These are phyloP conservation scores for Simplicillium sp. DNA, from an alignment of 2,329 filamentous ascomycete species.

Conservation along the genomic window DNA sequence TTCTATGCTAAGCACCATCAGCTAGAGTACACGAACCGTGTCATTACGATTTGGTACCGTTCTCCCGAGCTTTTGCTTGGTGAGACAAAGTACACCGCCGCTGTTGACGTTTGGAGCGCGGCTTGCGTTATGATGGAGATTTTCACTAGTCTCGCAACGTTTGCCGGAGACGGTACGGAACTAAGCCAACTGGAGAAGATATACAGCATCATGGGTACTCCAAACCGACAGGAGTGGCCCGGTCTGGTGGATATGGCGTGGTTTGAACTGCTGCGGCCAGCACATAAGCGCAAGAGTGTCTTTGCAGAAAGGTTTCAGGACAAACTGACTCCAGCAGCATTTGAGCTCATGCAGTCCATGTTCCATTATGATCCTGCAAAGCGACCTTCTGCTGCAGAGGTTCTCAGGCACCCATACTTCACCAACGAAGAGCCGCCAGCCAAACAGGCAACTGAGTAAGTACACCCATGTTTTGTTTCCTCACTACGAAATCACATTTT, in stretches of 20 bases:
- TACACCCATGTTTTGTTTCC: conserved; percentile 13
- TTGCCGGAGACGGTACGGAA: conserved; percentile 91
- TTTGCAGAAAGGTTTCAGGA: conserved; percentile 81
- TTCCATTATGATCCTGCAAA: conserved; percentile 82
- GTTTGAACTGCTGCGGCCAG: conserved; percentile 85
- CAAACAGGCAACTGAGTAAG: conserved; percentile 72
- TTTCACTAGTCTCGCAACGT: conserved; percentile 87
- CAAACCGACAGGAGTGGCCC: conserved; percentile 78
- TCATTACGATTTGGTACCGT: conserved; percentile 98
- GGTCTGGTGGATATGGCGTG: conserved; percentile 88
- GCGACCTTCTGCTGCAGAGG: conserved; percentile 73
- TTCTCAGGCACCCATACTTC: conserved; percentile 85
- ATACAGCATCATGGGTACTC: conserved; percentile 86
- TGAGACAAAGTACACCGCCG: conserved; percentile 81
- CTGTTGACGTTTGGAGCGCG: conserved; percentile 93
- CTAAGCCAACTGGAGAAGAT: conserved; percentile 94
- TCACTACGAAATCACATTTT: conserved; percentile 11
- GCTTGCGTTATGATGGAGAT: conserved; percentile 96
- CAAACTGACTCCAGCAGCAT: conserved; percentile 67
- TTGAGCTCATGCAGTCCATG: conserved; percentile 75
- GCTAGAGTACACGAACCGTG: conserved; percentile 94
- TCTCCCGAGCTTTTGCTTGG: conserved; percentile 84
- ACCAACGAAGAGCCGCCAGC: conserved; percentile 68
- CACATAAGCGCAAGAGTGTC: conserved; percentile 58
- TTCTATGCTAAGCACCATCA: conserved; percentile 92